A percentile compares a stretch with the other conserved stretches of the same genome.
phyloP scores from a whole-genome alignment of 176 grass and related monocot species.

The Lolium rigidum region DNA sequence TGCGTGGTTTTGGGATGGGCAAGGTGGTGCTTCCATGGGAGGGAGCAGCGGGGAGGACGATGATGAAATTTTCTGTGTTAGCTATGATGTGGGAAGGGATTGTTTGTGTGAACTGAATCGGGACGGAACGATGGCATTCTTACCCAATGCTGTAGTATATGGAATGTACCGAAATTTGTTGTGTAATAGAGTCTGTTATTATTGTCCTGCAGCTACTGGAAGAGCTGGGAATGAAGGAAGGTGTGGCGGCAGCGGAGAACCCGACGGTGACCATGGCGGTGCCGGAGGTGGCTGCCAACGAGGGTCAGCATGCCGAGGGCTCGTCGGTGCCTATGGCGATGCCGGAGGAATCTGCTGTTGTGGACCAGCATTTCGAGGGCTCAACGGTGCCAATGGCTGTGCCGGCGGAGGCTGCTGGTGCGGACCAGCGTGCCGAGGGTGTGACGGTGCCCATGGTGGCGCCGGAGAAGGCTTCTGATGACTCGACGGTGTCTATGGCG shows the following conservation, averaged over 20 bases:
- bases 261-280: constrained; percentile 1
- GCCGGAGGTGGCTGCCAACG: background rate
- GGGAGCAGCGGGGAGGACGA: background rate
- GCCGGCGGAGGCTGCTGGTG: background rate
- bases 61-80: too few species aligned
- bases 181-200: background rate
- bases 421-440: constrained; percentile 30
- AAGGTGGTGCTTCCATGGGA: background rate
- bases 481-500: constrained; percentile 13
- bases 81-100: background rate
- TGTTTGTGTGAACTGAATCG: background rate
- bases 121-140: background rate
- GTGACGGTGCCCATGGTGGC: constrained; percentile 2
- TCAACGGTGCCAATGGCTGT: background rate
- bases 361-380: constrained; percentile 1
- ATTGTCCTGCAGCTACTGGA: background rate
- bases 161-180: background rate
- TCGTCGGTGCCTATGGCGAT: too few species aligned
- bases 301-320: constrained; percentile 30
- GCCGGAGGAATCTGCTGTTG: background rate
- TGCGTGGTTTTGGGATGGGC: background rate
- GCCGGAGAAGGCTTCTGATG: background rate
- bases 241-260: constrained; percentile 26
- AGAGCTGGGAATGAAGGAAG: constrained; percentile 40
- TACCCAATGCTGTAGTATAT: background rate